Percentiles rank a stretch among this genome's conserved stretches.
Evolutionary conservation across 2,329 filamentous ascomycete genomes (phyloP).

Genomic region (Chrysoporthe cubensis): DNA sequence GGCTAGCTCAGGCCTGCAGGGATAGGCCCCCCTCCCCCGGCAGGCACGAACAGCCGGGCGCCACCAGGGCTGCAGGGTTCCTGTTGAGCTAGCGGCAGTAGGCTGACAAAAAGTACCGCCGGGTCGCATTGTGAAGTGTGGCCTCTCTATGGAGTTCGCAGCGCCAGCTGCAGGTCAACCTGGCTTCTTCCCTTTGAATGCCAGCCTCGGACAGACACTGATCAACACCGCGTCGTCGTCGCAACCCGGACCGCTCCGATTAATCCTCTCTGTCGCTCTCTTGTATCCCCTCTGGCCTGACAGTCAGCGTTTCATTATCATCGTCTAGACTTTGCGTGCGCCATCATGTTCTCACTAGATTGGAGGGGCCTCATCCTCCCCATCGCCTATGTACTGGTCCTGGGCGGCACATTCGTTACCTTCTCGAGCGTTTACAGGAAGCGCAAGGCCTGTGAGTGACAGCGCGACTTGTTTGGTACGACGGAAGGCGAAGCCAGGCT

Average conservation of each 20-base stretch:
- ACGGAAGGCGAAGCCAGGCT: background rate
- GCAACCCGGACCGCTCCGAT: background rate
- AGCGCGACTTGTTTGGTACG: background rate
- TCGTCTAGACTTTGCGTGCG: background rate
- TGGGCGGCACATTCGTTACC: slow-evolving; percentile 84
- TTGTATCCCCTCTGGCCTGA: background rate
- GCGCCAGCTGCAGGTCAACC: background rate
- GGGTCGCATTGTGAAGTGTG: slow-evolving; percentile 18
- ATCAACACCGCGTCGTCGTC: background rate
- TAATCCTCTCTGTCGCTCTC: slow-evolving; percentile 1
- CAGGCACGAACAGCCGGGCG: slow-evolving; percentile 3
- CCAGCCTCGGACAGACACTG: background rate
- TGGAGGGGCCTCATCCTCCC: slow-evolving; percentile 87
- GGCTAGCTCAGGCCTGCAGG: slow-evolving; percentile 1
- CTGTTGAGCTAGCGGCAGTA: background rate
- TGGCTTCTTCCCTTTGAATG: slow-evolving; percentile 2
- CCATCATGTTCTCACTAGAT: slow-evolving; percentile 62
- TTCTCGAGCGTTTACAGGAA: slow-evolving; percentile 94
- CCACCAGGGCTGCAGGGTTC: background rate
- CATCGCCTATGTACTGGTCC: slow-evolving; percentile 85
- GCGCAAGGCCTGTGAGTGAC: slow-evolving; percentile 75
- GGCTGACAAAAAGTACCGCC: background rate
- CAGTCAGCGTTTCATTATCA: background rate
- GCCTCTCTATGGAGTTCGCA: slow-evolving; percentile 6
- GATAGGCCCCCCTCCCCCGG: background rate